Base-by-base conservation (phyloP, 495 filamentous ascomycete genomes). In the Penicillium subrubescens region DNA sequence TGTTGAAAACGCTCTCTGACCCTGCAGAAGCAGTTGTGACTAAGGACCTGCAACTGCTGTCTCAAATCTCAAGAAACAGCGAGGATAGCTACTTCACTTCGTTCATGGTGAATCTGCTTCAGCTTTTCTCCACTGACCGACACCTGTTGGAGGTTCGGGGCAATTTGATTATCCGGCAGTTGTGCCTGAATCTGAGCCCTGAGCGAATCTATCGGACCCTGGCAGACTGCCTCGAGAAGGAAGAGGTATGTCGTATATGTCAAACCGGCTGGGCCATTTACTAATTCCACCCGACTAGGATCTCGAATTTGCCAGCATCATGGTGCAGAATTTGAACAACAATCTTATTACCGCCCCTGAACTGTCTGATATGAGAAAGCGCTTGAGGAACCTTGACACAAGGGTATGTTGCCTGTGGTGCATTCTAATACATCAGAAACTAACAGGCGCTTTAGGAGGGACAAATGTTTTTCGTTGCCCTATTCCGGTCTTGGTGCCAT, bases 281-380 rank as follows among this genome's bases (percentile, higher is more conserved):
- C 69, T 75, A 29, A 77, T 23, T 23, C 3, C 23, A 0, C 23
- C 41, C 5, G n/a, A 52, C 12, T 4, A 88, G 81, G 95, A 99
- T 72, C 84, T 97, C 35, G 96, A 98, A 73, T 99, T 99, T 76
- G 93, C 96, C 19, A 97, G 94, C 67, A 99, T 98, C 68, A 99
- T 99, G 96, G 93, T 99, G 29, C 96, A 98, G 71, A 97, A 98
- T 74, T 82, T 99, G 50, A 99, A 99, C 77, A 99, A 99, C 71
- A 99, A 98, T 67, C 85, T 99, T 21, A 98, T 98, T 67, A 99
- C 96, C 12, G 96, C 96, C 0, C 96, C 96, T 0, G 93, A 99
- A 72, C 82, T 99, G 35, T 88, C 92, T 0, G 96, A 97, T 57
- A 81, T 99, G 50, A 86, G 96, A 51, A 97, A 96, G 74, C 84